A percentile compares a stretch with the other conserved stretches of the same genome.
phyloP scores from a whole-genome alignment of 768 basidiomycete genomes.

The Psilocybe cubensis region DNA sequence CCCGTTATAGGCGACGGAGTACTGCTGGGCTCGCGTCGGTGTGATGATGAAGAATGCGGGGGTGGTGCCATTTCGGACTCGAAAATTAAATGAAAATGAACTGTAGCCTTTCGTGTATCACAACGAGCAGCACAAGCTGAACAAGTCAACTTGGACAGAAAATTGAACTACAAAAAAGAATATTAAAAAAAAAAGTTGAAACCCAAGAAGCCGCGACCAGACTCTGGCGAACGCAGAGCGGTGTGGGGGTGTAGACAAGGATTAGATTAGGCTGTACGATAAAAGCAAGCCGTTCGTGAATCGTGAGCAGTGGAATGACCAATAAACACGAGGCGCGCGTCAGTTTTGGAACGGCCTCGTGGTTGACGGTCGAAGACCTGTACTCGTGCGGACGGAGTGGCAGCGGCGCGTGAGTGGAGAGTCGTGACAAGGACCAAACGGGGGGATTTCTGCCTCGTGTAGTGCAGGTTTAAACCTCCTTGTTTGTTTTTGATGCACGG shows the following conservation, averaged over 20 bases:
- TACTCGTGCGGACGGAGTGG: background rate
- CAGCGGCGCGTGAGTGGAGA: background rate
- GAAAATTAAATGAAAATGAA: background rate
- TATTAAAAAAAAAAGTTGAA: no score
- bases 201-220: background rate
- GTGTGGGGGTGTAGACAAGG: background rate
- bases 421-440: slow-evolving; percentile 13
- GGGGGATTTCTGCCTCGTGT: slow-evolving; percentile 22
- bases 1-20: slow-evolving; percentile 10
- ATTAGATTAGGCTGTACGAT: slow-evolving; percentile 6
- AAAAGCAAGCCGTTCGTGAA: background rate
- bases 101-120: background rate
- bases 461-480: slow-evolving; percentile 14
- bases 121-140: background rate
- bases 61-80: slow-evolving; percentile 2
- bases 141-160: background rate
- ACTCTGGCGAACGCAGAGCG: background rate
- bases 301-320: background rate
- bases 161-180: background rate
- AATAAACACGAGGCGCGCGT: slow-evolving; percentile 1
- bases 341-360: slow-evolving; percentile 19
- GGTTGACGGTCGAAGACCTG: slow-evolving; percentile 8
- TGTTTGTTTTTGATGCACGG: slow-evolving; percentile 16
- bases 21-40: slow-evolving; percentile 7
- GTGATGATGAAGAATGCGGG: slow-evolving; percentile 16